These are phyloP conservation scores for Metarhizium rileyi DNA, from an alignment of 2,329 filamentous ascomycete species.

Conservation along the genomic window DNA sequence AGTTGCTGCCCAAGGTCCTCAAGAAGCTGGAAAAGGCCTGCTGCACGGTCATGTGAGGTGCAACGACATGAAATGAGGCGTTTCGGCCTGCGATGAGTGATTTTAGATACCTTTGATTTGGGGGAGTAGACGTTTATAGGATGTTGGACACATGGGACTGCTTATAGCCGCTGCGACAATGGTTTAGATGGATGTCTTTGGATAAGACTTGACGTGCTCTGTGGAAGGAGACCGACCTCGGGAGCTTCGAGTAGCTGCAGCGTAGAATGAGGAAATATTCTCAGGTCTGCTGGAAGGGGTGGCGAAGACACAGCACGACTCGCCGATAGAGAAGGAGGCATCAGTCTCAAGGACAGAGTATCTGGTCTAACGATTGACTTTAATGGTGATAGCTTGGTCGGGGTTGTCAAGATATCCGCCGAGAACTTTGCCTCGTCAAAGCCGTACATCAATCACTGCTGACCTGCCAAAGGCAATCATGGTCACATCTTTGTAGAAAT, in stretches of 20 bases:
- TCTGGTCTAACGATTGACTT: too few relatives aligned
- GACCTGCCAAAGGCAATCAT: too few relatives aligned
- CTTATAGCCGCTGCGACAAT: not conserved
- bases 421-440: too few relatives aligned
- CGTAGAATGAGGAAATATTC: not conserved
- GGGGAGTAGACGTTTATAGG: not conserved
- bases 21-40: slow-evolving; percentile 58
- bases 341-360: too few relatives aligned
- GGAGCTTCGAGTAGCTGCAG: not conserved
- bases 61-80: not conserved
- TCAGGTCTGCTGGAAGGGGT: not conserved
- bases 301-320: not conserved
- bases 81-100: slow-evolving; percentile 1
- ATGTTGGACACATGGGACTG: not conserved
- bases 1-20: slow-evolving; percentile 49
- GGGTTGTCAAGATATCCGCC: too few relatives aligned
- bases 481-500: too few relatives aligned
- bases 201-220: not conserved
- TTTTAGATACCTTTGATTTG: not conserved
- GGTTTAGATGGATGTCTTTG: not conserved
- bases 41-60: slow-evolving; percentile 62
- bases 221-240: not conserved
- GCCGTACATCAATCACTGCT: too few relatives aligned
- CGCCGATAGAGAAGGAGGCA: too few relatives aligned
- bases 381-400: too few relatives aligned